Conservation (phyloP, 2,329 filamentous ascomycete species). For the Colletotrichum tamarilloi region DNA sequence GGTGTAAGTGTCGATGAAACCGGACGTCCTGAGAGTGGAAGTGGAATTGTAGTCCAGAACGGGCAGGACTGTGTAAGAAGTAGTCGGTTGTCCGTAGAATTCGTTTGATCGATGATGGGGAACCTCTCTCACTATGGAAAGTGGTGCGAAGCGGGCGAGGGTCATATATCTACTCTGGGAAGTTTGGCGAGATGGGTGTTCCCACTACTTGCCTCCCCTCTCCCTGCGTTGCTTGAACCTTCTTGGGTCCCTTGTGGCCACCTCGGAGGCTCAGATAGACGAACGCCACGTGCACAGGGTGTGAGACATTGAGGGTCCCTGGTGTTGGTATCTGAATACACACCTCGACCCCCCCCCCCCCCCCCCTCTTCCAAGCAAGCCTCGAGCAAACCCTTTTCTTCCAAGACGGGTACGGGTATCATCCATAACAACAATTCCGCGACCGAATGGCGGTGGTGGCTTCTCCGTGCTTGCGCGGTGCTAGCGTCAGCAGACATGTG, state of each 20-base stretch:
- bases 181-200: not conserved
- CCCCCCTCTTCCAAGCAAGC: not conserved
- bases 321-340: not conserved
- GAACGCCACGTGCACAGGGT: conserved; percentile 23
- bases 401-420: not conserved
- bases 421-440: not conserved
- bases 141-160: conserved; percentile 12
- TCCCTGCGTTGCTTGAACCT: conserved; percentile 4
- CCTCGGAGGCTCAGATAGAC: conserved; percentile 24
- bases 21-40: not conserved
- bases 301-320: conserved; percentile 7
- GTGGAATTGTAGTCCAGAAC: conserved; percentile 9
- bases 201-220: conserved; percentile 13
- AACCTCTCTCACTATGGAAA: conserved; percentile 3
- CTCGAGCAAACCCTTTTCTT: not conserved
- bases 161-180: conserved; percentile 23
- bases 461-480: conserved; percentile 20
- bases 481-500: conserved; percentile 21
- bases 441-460: conserved; percentile 2
- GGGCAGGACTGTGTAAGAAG: not conserved
- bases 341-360: not conserved
- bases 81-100: not conserved
- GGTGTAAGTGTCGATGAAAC: not conserved
- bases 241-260: conserved; percentile 11
- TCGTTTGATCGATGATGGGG: not conserved